These are phyloP conservation scores for Hypoxylon cercidicola DNA, from an alignment of 495 filamentous ascomycete genomes.

Conservation along the genomic window DNA sequence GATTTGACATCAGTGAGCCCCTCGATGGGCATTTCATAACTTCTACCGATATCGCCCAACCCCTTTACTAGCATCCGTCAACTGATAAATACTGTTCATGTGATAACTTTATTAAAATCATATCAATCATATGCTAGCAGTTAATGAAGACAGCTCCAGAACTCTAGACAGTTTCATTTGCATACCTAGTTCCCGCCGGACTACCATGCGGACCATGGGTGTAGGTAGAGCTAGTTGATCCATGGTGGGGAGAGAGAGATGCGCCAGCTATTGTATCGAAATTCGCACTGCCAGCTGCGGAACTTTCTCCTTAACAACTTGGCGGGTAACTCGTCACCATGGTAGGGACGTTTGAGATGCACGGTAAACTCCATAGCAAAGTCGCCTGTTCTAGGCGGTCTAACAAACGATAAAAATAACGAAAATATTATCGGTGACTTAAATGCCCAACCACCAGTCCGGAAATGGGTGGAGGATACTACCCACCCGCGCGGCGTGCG, in stretches of 20 bases:
- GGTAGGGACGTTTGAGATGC: background rate
- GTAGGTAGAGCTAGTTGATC: conserved; percentile 21
- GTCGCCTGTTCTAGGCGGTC: no score
- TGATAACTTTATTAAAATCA: conserved; percentile 29
- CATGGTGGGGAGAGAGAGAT: conserved; percentile 24
- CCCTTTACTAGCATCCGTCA: conserved; percentile 1
- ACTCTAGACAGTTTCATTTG: conserved; percentile 12
- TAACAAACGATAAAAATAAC: background rate
- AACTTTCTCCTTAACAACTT: background rate
- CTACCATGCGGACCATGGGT: conserved; percentile 18
- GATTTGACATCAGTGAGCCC: conserved; percentile 7
- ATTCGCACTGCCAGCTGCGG: background rate
- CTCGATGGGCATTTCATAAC: conserved; percentile 1
- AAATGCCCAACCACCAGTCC: conserved; percentile 14
- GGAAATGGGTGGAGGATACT: conserved; percentile 26
- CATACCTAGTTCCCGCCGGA: conserved; percentile 31
- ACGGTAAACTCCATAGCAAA: no score
- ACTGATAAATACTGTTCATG: conserved; percentile 8
- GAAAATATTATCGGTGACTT: conserved; percentile 25
- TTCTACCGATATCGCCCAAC: conserved; percentile 7
- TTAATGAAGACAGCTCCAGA: conserved; percentile 27
- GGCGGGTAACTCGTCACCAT: conserved; percentile 6
- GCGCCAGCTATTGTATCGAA: conserved; percentile 14
- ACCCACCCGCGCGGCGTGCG: conserved; percentile 30
- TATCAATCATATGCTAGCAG: conserved; percentile 8